Conservation (phyloP, 78 protist species). For the Dictyostelium intermedium region DNA sequence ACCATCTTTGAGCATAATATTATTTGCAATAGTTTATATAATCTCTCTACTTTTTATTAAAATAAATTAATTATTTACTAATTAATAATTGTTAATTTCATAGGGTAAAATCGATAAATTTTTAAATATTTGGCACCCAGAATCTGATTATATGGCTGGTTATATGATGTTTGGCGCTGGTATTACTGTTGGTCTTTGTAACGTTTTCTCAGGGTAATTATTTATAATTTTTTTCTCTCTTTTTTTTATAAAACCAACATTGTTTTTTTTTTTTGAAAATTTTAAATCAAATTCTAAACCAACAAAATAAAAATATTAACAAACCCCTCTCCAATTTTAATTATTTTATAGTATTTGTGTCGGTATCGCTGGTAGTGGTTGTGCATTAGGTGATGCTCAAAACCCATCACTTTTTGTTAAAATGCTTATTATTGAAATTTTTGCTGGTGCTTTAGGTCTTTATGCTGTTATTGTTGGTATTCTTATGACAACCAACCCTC, state of each 20-base stretch:
- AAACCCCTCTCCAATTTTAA: not conserved
- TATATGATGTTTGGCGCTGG: constrained; percentile 92
- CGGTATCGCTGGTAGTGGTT: constrained; percentile 94
- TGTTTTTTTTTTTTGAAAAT: no score
- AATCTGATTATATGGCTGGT: constrained; percentile 76
- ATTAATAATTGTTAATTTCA: not conserved
- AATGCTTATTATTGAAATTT: constrained; percentile 96
- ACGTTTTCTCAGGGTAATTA: constrained; percentile 90
- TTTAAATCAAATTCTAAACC: no score
- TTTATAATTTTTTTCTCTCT: not conserved
- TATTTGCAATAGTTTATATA: no score
- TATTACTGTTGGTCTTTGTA: constrained; percentile 90
- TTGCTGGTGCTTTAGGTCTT: constrained; percentile 97
- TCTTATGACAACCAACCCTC: constrained; percentile 75
- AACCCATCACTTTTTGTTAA: constrained; percentile 95
- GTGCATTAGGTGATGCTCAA: constrained; percentile 99
- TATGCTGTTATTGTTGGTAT: constrained; percentile 97
- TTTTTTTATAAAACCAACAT: no score
- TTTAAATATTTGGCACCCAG: not conserved
- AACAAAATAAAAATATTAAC: no score
- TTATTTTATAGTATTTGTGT: constrained; percentile 73
- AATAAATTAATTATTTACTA: no score
- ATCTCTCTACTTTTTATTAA: no score
- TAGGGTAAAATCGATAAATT: constrained; percentile 50
- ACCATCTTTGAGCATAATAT: not conserved